Evolutionary conservation across 140 eudicot species (phyloP).

Genomic region (Bidens hawaiensis): DNA sequence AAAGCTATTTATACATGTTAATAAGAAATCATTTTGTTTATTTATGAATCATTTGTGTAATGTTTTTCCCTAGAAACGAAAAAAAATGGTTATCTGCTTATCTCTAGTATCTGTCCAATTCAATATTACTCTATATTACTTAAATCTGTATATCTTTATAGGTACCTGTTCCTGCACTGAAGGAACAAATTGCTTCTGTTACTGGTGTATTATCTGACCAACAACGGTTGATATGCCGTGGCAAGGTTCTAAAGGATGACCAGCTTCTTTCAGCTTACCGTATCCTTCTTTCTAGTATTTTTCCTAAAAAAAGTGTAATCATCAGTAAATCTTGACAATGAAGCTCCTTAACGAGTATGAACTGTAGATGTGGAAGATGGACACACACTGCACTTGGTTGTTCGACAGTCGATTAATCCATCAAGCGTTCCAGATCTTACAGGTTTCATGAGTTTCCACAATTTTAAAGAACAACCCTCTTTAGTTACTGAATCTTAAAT

Average conservation of each 20-base stretch:
- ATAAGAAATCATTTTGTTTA: neutral
- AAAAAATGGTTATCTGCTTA: neutral
- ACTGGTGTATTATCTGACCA: conserved; percentile 92
- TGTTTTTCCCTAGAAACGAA: neutral
- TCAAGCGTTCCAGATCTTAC: conserved; percentile 43
- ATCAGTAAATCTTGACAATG: conserved; percentile 9
- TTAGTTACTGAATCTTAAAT: neutral
- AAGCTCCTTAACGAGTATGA: conserved; percentile 40
- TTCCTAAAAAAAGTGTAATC: neutral
- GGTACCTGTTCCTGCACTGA: conserved; percentile 92
- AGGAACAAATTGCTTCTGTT: conserved; percentile 81
- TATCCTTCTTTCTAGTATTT: conserved; percentile 66
- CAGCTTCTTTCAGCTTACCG: conserved; percentile 97
- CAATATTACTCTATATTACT: neutral
- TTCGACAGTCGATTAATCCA: conserved; percentile 57
- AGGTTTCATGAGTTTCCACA: conserved; percentile 34
- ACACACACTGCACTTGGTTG: conserved; percentile 85
- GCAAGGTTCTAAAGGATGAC: conserved; percentile 91
- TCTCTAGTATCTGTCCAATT: neutral
- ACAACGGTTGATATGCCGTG: conserved; percentile 96
- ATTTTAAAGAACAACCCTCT: neutral
- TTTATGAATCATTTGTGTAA: neutral
- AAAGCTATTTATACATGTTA: neutral
- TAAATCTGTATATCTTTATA: conserved; percentile 12
- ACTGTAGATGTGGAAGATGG: conserved; percentile 90